Base-by-base conservation (phyloP, 345 rosid genomes). In the Citrus maxima region DNA sequence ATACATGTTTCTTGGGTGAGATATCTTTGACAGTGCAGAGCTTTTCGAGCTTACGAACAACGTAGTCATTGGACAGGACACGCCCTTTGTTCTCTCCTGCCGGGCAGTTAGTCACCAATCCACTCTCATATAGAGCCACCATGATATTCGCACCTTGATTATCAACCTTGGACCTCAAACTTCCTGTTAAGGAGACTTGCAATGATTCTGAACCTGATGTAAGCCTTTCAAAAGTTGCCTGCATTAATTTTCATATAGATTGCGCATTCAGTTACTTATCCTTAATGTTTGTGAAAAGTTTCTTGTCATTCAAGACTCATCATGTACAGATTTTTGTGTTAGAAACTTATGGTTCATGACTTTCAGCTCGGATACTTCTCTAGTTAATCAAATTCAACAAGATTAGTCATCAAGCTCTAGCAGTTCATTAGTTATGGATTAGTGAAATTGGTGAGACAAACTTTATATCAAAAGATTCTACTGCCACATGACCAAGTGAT, bases 31-130 rank as follows among this genome's bases (percentile, higher is more conserved):
- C 91, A 18, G 88, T 85, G 79, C 90, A 86, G 72, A 95, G 88
- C 85, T 88, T 95, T 82, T 91, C 95, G 12, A 93, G 87, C 89
- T 81, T 92, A 78, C 98, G 84, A 3, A 95, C 96, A 10, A 95
- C 91, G 16, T 81, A 90, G 84, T 93, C 97, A 76, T 92, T 92
- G 27, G 93, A 82, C 30, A 95, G 72, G 40, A 95, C 90, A 49
- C 87, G 86, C n/a, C 93, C 95, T 84, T 87, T 89, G 84, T 93
- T 95, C 79, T 95, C 98, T 72, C 98, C 97, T 4, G 59, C 76
- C 0, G 60, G 86, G 67, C 95, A 93, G 83, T 91, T 89, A 7
- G 78, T 91, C 81, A 93, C 90, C 74, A 93, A 72, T 32, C 97
- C 97, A 13, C 61, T 88, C 80, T 95, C 97, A 56, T 95, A 92